Evolutionary conservation across 768 basidiomycete genomes (phyloP).

Genomic region (Pleurotus platypus): DNA sequence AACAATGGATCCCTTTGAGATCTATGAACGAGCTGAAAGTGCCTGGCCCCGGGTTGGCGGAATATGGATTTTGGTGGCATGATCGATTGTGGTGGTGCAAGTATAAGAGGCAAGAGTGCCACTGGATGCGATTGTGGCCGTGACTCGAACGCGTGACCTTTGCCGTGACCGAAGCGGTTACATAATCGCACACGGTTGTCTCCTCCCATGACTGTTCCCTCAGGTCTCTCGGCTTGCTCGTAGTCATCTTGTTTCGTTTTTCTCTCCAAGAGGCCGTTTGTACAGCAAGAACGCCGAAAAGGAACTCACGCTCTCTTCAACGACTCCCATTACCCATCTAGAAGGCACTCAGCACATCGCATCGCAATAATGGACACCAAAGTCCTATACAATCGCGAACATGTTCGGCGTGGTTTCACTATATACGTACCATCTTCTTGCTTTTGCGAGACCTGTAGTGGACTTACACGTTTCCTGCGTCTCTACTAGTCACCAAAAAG

Average conservation of each 20-base stretch:
- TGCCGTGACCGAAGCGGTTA: background rate
- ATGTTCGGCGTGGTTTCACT: conserved; percentile 78
- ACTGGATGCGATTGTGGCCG: background rate
- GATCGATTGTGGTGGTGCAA: conserved; percentile 1
- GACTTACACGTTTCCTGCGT: conserved; percentile 45
- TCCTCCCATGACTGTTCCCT: conserved; percentile 29
- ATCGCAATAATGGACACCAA: conserved; percentile 35
- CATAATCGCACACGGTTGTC: conserved; percentile 13
- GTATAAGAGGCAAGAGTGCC: background rate
- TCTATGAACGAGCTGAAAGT: conserved; percentile 96
- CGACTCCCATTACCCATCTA: background rate
- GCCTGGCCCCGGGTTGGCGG: conserved; percentile 83
- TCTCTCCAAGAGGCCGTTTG: conserved; percentile 20
- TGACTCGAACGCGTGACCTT: background rate
- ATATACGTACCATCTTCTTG: conserved; percentile 66
- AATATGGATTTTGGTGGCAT: conserved; percentile 88
- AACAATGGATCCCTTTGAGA: conserved; percentile 95
- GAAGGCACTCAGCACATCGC: background rate
- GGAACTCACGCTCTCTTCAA: background rate
- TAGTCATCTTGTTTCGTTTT: conserved; percentile 13
- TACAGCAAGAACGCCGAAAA: background rate
- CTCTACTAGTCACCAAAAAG: conserved; percentile 94
- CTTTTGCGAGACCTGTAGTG: conserved; percentile 14
- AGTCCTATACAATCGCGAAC: conserved; percentile 57
- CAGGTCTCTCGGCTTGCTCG: conserved; percentile 22